Base-by-base conservation (phyloP, 2,329 filamentous ascomycete species). In the Chalaropsis thielavioides region DNA sequence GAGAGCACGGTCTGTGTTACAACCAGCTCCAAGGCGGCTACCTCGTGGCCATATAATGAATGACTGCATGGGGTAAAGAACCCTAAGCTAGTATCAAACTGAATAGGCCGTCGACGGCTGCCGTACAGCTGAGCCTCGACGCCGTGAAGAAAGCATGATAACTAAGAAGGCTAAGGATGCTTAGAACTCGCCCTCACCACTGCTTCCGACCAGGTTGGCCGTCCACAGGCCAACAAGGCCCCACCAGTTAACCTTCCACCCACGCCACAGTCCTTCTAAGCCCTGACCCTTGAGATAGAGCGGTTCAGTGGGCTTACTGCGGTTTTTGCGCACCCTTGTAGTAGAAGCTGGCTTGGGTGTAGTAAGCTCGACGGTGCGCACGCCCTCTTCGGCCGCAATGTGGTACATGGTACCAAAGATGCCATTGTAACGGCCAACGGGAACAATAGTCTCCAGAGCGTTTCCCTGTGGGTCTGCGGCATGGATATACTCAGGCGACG, bases 381-480 rank as follows among this genome's bases (percentile, higher is more conserved):
- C 79, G 7, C 94, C 94, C 74, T 99, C 94, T 70, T 95, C 89
- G 43, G 86, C 81, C 0, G 89, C 81, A 68, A 99, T 94, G 67
- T 83, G 83, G 79, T 90, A 92, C 82, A 96, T 92, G 1, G 92
- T 96, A 2, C 90, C 89, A n/a, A 94, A 74, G 1, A 96, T 80
- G n/a, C 94, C 94, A 41, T 83, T 80, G 73, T 96, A 99, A 3
- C 83, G 83, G 1, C 91, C 92, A 0, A 89, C 80, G 1, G 88
- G 85, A 0, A 97, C 85, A 64, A 96, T 86, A 0, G 90, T 91
- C 64, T 90, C 85, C 58, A 89, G 72, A 60, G 75, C 73, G 40
- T 74, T 73, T 2, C 73, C 74, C 35, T 74, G 71, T 54, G 71
- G 71, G 22, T 79, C 76, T 2, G 83, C 74, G 0, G 83, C 81